A percentile compares a stretch with the other conserved stretches of the same genome.
phyloP scores from a whole-genome alignment of 441 rosid species.

The Populus hybrid region DNA sequence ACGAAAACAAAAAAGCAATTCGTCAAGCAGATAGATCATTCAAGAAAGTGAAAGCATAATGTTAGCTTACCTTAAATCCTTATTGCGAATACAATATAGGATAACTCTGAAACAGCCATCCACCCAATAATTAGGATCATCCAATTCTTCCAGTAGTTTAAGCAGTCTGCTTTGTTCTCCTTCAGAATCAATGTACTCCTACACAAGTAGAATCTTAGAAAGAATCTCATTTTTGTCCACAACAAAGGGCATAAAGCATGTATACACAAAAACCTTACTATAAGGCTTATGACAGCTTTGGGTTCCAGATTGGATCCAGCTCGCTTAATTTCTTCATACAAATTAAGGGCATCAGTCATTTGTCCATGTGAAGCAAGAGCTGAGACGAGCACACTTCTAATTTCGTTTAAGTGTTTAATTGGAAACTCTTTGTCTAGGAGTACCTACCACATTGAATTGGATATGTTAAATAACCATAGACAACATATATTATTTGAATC shows the following conservation, averaged over 20 bases:
- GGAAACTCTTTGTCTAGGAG: slow-evolving; percentile 42
- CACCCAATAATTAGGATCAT: slow-evolving; percentile 44
- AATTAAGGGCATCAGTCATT: slow-evolving; percentile 56
- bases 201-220: slow-evolving; percentile 8
- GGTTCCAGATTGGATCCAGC: slow-evolving; percentile 48
- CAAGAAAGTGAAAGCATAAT: slow-evolving; percentile 4
- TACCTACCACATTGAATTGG: slow-evolving; percentile 47
- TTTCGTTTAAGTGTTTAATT: slow-evolving; percentile 42
- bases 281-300: slow-evolving; percentile 58
- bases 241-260: slow-evolving; percentile 10
- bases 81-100: slow-evolving; percentile 42
- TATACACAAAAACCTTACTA: slow-evolving; percentile 48
- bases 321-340: slow-evolving; percentile 66
- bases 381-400: slow-evolving; percentile 64
- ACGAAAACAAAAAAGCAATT: background rate
- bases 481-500: background rate
- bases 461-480: slow-evolving; percentile 8
- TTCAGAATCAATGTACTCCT: slow-evolving; percentile 54
- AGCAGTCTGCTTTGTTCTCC: slow-evolving; percentile 47
- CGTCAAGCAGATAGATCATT: slow-evolving; percentile 9
- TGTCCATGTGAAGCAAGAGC: slow-evolving; percentile 76
- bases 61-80: slow-evolving; percentile 52
- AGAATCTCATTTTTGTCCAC: slow-evolving; percentile 14
- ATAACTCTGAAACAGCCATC: slow-evolving; percentile 64
- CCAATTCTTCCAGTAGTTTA: slow-evolving; percentile 52